Percentiles rank a stretch among this genome's conserved stretches.
Conservation (phyloP, 345 rosid species). For the Eutrema yunnanense region DNA sequence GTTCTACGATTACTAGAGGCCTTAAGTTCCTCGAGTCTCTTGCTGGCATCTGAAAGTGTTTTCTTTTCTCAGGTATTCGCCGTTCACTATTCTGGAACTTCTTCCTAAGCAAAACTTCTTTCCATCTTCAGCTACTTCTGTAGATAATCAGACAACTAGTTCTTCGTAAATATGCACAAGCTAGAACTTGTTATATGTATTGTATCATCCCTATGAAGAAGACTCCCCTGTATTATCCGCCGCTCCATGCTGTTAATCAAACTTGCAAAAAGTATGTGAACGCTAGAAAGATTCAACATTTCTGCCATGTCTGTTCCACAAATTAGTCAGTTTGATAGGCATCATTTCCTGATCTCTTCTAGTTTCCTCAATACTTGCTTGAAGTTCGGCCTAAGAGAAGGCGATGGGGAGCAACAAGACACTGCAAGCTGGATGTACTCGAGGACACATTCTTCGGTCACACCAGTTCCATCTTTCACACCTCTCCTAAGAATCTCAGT, state of each 20-base stretch:
- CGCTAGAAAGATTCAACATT: not conserved
- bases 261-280: not conserved
- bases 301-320: not conserved
- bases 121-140: not conserved
- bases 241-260: not conserved
- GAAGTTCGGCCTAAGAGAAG: slow-evolving; percentile 64
- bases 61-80: not conserved
- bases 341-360: slow-evolving; percentile 53
- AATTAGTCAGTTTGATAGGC: not conserved
- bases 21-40: not conserved
- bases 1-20: not conserved
- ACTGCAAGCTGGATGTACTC: slow-evolving; percentile 68
- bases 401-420: slow-evolving; percentile 76
- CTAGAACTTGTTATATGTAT: not conserved
- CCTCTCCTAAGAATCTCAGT: slow-evolving; percentile 34
- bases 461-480: slow-evolving; percentile 28
- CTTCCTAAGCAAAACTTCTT: not conserved
- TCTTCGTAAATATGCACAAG: not conserved
- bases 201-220: not conserved
- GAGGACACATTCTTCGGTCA: slow-evolving; percentile 50
- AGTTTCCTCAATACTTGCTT: slow-evolving; percentile 60
- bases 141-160: not conserved
- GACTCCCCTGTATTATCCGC: not conserved
- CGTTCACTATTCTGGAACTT: not conserved
- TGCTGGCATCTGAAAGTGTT: not conserved